Evolutionary conservation across 495 filamentous ascomycete genomes (phyloP).

Genomic region (Penicillium daleae): DNA sequence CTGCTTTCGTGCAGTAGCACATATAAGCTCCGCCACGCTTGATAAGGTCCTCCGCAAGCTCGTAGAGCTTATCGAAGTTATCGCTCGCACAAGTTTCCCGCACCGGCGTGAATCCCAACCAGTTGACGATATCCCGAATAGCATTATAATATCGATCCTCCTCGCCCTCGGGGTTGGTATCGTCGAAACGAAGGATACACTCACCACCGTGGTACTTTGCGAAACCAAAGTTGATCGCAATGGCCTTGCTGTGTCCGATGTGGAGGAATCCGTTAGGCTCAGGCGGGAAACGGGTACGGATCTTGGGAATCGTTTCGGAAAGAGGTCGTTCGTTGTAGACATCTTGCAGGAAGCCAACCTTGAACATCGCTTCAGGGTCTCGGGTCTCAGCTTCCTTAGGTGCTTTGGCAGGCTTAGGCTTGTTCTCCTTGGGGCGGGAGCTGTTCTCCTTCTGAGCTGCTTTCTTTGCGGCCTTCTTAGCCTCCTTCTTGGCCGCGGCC

Average conservation of each 20-base stretch:
- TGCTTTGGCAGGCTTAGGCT: conserved; percentile 41
- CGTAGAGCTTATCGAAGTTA: conserved; percentile 85
- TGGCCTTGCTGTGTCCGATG: conserved; percentile 95
- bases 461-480: conserved; percentile 62
- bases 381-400: conserved; percentile 40
- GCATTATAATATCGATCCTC: conserved; percentile 77
- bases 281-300: conserved; percentile 82
- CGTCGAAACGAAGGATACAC: conserved; percentile 71
- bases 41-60: conserved; percentile 86
- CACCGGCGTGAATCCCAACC: conserved; percentile 80
- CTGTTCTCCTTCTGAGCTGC: conserved; percentile 39
- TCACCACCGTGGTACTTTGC: conserved; percentile 82
- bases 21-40: conserved; percentile 74
- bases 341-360: conserved; percentile 77
- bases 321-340: conserved; percentile 76
- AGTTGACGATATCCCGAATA: conserved; percentile 77
- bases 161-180: conserved; percentile 85
- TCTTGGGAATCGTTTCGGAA: conserved; percentile 57
- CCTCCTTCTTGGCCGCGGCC: conserved; percentile 56
- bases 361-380: conserved; percentile 79
- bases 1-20: conserved; percentile 69
- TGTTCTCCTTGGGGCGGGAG: conserved; percentile 37
- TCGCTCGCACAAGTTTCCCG: conserved; percentile 81
- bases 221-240: conserved; percentile 96
- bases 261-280: conserved; percentile 81